Conservation (phyloP, 768 basidiomycete species). For the Rhodotorula babjevae region DNA sequence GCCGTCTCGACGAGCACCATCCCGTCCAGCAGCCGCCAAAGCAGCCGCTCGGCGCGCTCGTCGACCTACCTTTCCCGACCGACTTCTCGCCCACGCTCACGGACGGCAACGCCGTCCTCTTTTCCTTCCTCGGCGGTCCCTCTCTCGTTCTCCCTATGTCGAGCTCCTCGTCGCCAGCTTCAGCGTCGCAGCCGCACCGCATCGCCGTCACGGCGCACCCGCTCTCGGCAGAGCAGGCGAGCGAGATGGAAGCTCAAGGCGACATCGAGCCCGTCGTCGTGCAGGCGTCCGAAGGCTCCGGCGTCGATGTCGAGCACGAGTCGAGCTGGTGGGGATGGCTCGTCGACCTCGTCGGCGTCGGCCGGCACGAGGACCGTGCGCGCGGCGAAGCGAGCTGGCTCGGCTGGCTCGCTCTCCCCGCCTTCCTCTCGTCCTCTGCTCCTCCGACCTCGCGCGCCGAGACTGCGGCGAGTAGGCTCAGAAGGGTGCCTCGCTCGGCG, state of each 20-base stretch:
- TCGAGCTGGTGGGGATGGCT: constrained; percentile 2
- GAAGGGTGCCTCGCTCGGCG: background rate
- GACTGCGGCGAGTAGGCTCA: no score
- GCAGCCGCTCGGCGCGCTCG: no score
- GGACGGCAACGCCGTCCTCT: constrained; percentile 26
- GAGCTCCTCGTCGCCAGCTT: background rate
- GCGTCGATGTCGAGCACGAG: background rate
- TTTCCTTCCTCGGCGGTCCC: constrained; percentile 21
- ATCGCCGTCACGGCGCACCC: no score
- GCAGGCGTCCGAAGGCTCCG: background rate
- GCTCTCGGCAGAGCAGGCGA: no score
- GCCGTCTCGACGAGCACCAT: no score
- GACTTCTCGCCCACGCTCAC: constrained; percentile 5
- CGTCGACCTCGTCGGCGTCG: background rate
- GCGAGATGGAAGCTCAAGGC: no score
- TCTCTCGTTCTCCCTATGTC: background rate
- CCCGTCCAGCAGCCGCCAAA: no score
- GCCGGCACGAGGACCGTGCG: background rate
- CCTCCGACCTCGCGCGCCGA: no score
- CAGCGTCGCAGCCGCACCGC: background rate
- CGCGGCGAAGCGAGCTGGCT: background rate
- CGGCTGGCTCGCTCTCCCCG: background rate
- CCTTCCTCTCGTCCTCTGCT: background rate
- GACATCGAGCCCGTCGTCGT: background rate
- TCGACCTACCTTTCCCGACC: background rate